Conservation (phyloP, 83 land plant genomes). For the Diphasiastrum complanatum region DNA sequence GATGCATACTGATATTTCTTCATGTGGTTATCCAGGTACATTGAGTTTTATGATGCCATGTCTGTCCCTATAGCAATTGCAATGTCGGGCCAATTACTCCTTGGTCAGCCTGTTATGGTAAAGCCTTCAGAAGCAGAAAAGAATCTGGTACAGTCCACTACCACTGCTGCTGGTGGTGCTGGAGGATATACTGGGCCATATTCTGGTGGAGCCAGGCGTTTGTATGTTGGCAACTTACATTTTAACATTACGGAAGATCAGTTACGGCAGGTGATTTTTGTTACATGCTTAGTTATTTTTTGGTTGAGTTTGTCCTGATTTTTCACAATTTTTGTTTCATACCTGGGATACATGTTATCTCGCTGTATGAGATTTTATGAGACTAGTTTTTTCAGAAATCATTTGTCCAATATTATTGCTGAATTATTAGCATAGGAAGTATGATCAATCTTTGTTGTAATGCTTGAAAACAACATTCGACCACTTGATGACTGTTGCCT, state of each 20-base stretch:
- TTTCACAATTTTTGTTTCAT: neutral
- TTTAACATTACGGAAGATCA: slow-evolving; percentile 81
- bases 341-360: neutral
- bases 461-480: too few species aligned
- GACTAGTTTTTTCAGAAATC: too few species aligned
- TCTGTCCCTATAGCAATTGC: slow-evolving; percentile 99
- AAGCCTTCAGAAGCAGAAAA: slow-evolving; percentile 99
- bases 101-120: slow-evolving; percentile 97
- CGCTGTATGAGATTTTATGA: too few species aligned
- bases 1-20: too few species aligned
- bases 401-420: too few species aligned
- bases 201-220: slow-evolving; percentile 76
- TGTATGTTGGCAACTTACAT: slow-evolving; percentile 95
- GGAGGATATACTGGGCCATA: slow-evolving; percentile 66
- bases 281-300: neutral
- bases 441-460: neutral
- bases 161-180: slow-evolving; percentile 42
- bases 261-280: slow-evolving; percentile 69
- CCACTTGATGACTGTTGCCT: too few species aligned
- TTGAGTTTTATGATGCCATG: slow-evolving; percentile 98
- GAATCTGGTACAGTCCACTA: slow-evolving; percentile 83
- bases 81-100: slow-evolving; percentile 75
- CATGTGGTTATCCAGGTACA: slow-evolving; percentile 80
- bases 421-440: neutral
- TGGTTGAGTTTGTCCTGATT: neutral